Percentiles rank a stretch among this genome's conserved stretches.
phyloP scores from a whole-genome alignment of 106 monocot genomes.

The Agapanthus africanus region DNA sequence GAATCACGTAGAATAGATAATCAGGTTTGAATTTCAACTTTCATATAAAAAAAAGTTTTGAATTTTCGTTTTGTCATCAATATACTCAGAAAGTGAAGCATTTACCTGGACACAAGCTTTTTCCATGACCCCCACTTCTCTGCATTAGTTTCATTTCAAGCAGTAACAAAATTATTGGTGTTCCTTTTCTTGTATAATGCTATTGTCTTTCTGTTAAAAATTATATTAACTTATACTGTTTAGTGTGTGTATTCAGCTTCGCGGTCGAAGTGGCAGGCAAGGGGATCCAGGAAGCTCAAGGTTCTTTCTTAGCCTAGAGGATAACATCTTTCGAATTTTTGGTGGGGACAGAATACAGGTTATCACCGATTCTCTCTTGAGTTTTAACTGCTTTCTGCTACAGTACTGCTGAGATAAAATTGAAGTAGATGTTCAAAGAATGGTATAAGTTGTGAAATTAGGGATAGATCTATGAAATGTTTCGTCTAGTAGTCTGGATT shows the following conservation, averaged over 20 bases:
- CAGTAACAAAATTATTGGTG: background rate
- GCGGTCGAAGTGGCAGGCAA: constrained; percentile 96
- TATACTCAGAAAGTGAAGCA: background rate
- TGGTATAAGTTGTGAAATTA: background rate
- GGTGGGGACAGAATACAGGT: constrained; percentile 99
- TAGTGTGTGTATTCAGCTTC: constrained; percentile 42
- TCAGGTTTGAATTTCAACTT: constrained; percentile 55
- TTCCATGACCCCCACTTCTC: background rate
- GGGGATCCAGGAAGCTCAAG: constrained; percentile 97
- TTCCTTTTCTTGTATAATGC: background rate
- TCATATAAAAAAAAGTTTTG: too few relatives aligned
- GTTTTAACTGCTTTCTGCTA: background rate
- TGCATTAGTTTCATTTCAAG: background rate
- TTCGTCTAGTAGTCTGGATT: background rate
- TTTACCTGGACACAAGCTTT: background rate
- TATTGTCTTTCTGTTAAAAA: background rate
- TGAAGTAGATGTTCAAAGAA: background rate
- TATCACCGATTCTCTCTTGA: constrained; percentile 1
- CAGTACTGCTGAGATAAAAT: background rate
- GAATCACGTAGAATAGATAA: constrained; percentile 99
- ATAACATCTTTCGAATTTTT: constrained; percentile 93
- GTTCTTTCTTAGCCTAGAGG: constrained; percentile 97
- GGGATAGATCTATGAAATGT: background rate
- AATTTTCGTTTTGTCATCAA: too few relatives aligned
- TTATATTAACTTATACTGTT: background rate